phyloP scores from a whole-genome alignment of 495 filamentous ascomycete genomes.

The Barbatosphaeria neglecta region DNA sequence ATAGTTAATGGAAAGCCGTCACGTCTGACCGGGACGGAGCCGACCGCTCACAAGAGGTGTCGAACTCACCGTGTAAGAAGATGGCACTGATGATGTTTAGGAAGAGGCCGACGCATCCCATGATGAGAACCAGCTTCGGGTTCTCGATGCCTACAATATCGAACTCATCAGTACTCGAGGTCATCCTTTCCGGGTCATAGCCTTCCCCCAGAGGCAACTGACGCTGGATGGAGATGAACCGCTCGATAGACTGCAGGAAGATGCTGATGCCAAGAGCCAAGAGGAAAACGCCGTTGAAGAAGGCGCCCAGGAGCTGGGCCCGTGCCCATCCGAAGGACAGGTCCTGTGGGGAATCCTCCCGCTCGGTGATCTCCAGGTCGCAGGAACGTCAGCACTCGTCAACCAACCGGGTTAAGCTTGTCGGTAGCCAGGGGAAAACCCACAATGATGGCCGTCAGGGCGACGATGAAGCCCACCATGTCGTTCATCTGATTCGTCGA shows the following conservation, averaged over 20 bases:
- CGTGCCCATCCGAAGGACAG: constrained; percentile 69
- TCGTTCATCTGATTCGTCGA: constrained; percentile 88
- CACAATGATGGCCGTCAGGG: constrained; percentile 73
- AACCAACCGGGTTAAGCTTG: too few species aligned
- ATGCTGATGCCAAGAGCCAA: constrained; percentile 85
- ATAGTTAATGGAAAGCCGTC: neutral
- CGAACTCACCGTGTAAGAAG: constrained; percentile 62
- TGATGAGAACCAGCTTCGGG: constrained; percentile 64
- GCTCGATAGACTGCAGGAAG: constrained; percentile 81
- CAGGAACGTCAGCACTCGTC: constrained; percentile 1
- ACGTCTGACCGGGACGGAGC: too few species aligned
- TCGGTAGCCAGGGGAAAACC: constrained; percentile 5
- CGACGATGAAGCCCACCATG: constrained; percentile 74
- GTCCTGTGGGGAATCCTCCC: constrained; percentile 23
- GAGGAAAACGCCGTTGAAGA: constrained; percentile 92
- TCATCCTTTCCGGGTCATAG: neutral
- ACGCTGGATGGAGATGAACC: constrained; percentile 49
- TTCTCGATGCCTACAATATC: constrained; percentile 45
- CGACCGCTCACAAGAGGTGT: too few species aligned
- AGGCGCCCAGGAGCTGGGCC: constrained; percentile 80
- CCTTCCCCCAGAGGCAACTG: neutral
- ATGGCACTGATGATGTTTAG: constrained; percentile 74
- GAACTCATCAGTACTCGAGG: constrained; percentile 32
- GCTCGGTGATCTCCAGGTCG: constrained; percentile 29
- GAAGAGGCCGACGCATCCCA: constrained; percentile 69